These are phyloP conservation scores for Graphium sp. DNA, from an alignment of 2,329 filamentous ascomycete genomes.

Conservation along the genomic window DNA sequence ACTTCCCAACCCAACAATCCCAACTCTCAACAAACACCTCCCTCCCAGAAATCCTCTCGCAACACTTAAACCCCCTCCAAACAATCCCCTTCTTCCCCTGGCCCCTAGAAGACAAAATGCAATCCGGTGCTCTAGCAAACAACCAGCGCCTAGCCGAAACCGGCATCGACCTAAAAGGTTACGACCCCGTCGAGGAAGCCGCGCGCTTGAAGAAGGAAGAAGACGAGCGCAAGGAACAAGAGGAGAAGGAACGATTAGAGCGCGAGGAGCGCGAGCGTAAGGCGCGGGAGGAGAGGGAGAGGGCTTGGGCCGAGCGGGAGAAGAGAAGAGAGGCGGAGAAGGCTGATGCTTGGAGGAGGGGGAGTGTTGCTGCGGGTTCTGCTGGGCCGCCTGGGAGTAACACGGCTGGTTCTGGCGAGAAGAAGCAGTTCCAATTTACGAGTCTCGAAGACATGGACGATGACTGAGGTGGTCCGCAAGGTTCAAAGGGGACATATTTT, in stretches of 20 bases:
- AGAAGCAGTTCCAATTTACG: conserved; percentile 40
- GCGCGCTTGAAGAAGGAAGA: conserved; percentile 31
- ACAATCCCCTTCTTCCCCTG: conserved; percentile 56
- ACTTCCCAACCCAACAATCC: conserved; percentile 15
- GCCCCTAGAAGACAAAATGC: conserved; percentile 56
- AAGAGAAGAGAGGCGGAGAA: conserved; percentile 22
- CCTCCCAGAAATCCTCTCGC: conserved; percentile 29
- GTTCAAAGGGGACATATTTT: no score
- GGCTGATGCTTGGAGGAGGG: conserved; percentile 19
- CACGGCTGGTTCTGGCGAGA: conserved; percentile 15
- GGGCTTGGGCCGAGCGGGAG: conserved; percentile 22
- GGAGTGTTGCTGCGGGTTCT: conserved; percentile 14
- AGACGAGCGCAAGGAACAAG: conserved; percentile 26
- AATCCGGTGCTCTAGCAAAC: conserved; percentile 47
- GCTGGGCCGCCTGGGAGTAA: conserved; percentile 10
- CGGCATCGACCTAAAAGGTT: conserved; percentile 43
- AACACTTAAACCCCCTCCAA: conserved; percentile 36
- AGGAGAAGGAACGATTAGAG: conserved; percentile 28
- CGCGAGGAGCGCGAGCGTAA: conserved; percentile 26
- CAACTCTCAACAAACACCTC: conserved; percentile 16
- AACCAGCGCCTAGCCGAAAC: conserved; percentile 44
- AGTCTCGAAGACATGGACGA: conserved; percentile 35
- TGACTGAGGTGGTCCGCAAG: no score
- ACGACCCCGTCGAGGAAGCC: conserved; percentile 39
- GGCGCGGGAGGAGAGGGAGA: conserved; percentile 19